Percentiles rank a stretch among this genome's conserved stretches.
Evolutionary conservation across 129 eudicot genomes (phyloP).

Genomic region (Solidago caesia): DNA sequence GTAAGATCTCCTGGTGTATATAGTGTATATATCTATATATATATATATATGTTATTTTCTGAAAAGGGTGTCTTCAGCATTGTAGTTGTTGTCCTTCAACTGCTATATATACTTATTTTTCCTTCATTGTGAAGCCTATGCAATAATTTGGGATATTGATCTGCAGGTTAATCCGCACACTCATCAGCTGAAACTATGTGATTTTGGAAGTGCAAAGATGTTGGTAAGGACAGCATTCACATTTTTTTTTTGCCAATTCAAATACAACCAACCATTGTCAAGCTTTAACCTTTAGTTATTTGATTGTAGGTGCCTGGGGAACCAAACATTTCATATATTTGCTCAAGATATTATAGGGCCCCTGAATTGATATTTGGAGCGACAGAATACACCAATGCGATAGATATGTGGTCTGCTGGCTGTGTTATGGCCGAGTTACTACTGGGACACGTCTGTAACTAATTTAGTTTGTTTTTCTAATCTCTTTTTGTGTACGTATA

Average conservation of each 20-base stretch:
- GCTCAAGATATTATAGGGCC: slow-evolving; percentile 92
- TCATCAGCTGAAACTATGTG: slow-evolving; percentile 92
- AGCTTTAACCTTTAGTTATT: slow-evolving; percentile 5
- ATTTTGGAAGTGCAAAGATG: slow-evolving; percentile 96
- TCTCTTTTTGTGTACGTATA: background rate
- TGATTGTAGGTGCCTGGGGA: slow-evolving; percentile 76
- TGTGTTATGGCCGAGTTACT: slow-evolving; percentile 96
- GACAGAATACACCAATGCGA: slow-evolving; percentile 88
- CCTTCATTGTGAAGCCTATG: slow-evolving; percentile 13
- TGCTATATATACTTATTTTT: background rate
- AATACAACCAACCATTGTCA: background rate
- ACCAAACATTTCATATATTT: slow-evolving; percentile 92
- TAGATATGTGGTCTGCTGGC: slow-evolving; percentile 98
- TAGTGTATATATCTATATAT: background rate
- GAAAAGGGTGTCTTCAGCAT: background rate
- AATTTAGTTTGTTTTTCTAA: background rate
- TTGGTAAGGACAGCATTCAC: slow-evolving; percentile 47
- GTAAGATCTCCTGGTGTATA: slow-evolving; percentile 40
- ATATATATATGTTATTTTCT: background rate
- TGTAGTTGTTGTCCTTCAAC: background rate
- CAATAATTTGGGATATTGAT: slow-evolving; percentile 23
- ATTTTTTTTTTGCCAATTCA: background rate
- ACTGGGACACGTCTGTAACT: slow-evolving; percentile 64
- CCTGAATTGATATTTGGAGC: slow-evolving; percentile 97
- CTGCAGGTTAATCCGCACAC: slow-evolving; percentile 90